Base-by-base conservation (phyloP, 1,139 yeast species). In the Zygosaccharomyces sapae region DNA sequence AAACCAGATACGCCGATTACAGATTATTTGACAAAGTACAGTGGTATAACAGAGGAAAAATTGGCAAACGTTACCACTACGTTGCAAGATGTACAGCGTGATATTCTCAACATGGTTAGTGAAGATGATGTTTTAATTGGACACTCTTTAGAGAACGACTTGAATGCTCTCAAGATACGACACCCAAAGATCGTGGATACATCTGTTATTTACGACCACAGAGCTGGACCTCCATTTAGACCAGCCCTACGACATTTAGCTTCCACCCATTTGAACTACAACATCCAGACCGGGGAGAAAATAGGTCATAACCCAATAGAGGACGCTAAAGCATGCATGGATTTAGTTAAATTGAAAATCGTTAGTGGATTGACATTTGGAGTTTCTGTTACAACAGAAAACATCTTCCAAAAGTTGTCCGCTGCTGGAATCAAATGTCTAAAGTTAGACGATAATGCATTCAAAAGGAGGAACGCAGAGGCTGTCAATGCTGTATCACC, bases 261-360 rank as follows among this genome's bases (percentile, higher is more conserved):
- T 2, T 68, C 72, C 8, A 76, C 73, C 51, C 77, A 73, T 59
- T 69, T 90, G 38, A 68, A 71, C 16, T 68, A 79, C 44, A 69
- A 67, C 0, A 90, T 92, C 43, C 97, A 92, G 65, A 79, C 74
- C 47, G 69, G 68, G 19, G 72, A 74, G 24, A 72, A 74, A 0
- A 57, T 66, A 0, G 96, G 96, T 3, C 97, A 92, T 66, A 86
- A 92, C 41, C 84, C 97, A 0, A 74, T 83, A 1, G 96, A 88
- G 62, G 98, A 92, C 63, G 86, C 96, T 5, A 65, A 65, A 33
- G 83, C 96, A 0, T 87, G 96, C 60, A 70, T 90, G 58, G 90
- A 87, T 51, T 72, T 92, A 44, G 79, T 86, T 0, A 80, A 86
- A 56, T 57, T 80, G 53, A 89, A 90, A 59, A 69, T 89, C 10